Evolutionary conservation across 108 stramenopile genomes (phyloP).

Genomic region (Fragilariopsis cylindrus): DNA sequence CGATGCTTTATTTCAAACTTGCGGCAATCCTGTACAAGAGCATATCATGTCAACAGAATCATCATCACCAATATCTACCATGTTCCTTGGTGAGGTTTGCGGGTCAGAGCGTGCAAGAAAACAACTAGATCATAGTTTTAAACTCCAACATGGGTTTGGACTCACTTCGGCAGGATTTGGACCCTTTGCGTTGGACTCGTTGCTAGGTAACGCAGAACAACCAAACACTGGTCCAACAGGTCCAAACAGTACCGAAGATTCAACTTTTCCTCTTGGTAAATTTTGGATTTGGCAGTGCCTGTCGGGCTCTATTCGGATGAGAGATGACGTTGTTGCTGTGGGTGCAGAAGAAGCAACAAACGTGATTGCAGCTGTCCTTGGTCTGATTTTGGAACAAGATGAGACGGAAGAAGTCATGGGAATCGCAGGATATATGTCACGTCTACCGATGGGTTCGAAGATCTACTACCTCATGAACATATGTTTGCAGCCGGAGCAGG

Average conservation of each 20-base stretch:
- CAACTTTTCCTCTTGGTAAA: conserved; percentile 56
- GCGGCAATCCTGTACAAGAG: conserved; percentile 23
- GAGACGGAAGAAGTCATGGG: conserved; percentile 21
- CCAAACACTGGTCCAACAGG: background rate
- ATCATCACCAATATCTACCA: conserved; percentile 28
- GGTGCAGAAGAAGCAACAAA: conserved; percentile 34
- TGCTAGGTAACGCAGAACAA: conserved; percentile 32
- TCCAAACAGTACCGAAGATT: conserved; percentile 1
- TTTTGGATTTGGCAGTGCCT: conserved; percentile 80
- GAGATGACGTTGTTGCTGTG: conserved; percentile 25
- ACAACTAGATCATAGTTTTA: conserved; percentile 68
- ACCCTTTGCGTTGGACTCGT: conserved; percentile 42
- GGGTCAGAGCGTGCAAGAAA: conserved; percentile 26
- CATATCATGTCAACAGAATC: background rate
- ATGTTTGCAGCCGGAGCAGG: conserved; percentile 65
- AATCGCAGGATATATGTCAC: conserved; percentile 11
- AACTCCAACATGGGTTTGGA: conserved; percentile 50
- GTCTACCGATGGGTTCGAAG: conserved; percentile 57
- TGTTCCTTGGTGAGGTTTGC: conserved; percentile 47
- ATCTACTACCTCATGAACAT: conserved; percentile 78
- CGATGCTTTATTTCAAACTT: conserved; percentile 37
- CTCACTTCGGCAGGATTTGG: conserved; percentile 39
- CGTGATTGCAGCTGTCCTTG: conserved; percentile 47
- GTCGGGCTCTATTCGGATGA: conserved; percentile 39
- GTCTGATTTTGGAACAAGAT: conserved; percentile 57